Evolutionary conservation across 352 stramenopile species (phyloP).

Genomic region (Aphanomyces stellatus): DNA sequence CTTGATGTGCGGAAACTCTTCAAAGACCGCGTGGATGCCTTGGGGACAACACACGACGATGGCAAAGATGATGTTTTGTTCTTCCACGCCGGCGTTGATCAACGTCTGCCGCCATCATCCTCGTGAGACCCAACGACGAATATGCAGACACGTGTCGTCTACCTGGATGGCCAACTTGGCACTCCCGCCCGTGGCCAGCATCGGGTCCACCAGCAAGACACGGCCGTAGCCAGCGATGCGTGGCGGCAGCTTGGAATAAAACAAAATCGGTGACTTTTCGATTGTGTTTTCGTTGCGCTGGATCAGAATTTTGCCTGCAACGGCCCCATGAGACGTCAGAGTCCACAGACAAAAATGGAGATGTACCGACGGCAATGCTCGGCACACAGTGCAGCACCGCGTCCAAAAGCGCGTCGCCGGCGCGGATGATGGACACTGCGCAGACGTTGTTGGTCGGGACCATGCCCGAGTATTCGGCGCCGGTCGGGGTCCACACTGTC

Average conservation of each 20-base stretch:
- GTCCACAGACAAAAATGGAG: neutral
- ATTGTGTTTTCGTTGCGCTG: slow-evolving; percentile 89
- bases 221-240: slow-evolving; percentile 67
- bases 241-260: slow-evolving; percentile 92
- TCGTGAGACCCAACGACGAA: neutral
- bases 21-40: slow-evolving; percentile 73
- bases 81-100: slow-evolving; percentile 70
- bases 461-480: slow-evolving; percentile 44
- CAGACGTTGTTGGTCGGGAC: slow-evolving; percentile 66
- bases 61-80: slow-evolving; percentile 90
- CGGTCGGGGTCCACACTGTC: slow-evolving; percentile 61
- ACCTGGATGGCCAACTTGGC: slow-evolving; percentile 88
- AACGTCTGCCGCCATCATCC: slow-evolving; percentile 63
- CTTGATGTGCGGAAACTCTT: slow-evolving; percentile 67
- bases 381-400: slow-evolving; percentile 83
- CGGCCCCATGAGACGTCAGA: neutral
- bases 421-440: slow-evolving; percentile 91
- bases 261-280: slow-evolving; percentile 84
- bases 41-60: slow-evolving; percentile 93
- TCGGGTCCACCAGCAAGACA: slow-evolving; percentile 95
- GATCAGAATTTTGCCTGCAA: slow-evolving; percentile 93
- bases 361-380: slow-evolving; percentile 61
- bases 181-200: slow-evolving; percentile 90
- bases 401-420: slow-evolving; percentile 86
- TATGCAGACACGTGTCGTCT: too few species aligned